These are phyloP conservation scores for Colletotrichum somersetense DNA, from an alignment of 2,329 filamentous ascomycete genomes.

Conservation along the genomic window DNA sequence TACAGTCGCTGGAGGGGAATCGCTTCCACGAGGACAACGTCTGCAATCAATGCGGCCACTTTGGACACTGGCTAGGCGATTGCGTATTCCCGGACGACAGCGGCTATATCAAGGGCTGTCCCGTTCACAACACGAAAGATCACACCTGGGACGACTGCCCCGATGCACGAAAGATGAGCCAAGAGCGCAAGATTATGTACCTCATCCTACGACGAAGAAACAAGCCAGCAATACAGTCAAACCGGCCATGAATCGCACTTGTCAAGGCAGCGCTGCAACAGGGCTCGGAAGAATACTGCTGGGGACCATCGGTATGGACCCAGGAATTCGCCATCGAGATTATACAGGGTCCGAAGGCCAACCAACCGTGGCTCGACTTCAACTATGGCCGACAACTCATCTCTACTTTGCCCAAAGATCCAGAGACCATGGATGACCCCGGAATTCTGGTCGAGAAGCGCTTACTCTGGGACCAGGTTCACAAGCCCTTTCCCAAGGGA, in stretches of 20 bases:
- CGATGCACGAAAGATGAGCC: neutral
- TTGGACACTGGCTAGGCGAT: conserved; percentile 14
- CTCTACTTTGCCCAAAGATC: conserved; percentile 2
- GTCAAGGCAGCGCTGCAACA: neutral
- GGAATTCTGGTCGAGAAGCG: neutral
- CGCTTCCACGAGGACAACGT: neutral
- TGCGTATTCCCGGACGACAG: conserved; percentile 13
- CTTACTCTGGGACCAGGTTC: conserved; percentile 1
- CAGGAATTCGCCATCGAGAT: conserved; percentile 4
- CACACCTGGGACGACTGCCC: conserved; percentile 8
- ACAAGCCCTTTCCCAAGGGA: neutral
- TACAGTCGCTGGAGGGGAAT: neutral
- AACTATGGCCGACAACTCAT: neutral
- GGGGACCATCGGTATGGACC: conserved; percentile 12
- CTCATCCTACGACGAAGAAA: conserved; percentile 3
- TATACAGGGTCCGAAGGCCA: neutral
- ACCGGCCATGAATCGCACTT: conserved; percentile 3
- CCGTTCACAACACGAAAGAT: conserved; percentile 9
- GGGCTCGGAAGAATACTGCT: neutral
- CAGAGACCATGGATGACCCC: conserved; percentile 4
- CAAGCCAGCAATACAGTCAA: conserved; percentile 10
- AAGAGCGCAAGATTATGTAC: neutral
- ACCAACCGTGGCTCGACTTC: conserved; percentile 4
- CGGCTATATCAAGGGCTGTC: conserved; percentile 9
- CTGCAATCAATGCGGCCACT: conserved; percentile 6